Conservation (phyloP, 1,139 yeast species). For the Yamadazyma spencermartinsiae region DNA sequence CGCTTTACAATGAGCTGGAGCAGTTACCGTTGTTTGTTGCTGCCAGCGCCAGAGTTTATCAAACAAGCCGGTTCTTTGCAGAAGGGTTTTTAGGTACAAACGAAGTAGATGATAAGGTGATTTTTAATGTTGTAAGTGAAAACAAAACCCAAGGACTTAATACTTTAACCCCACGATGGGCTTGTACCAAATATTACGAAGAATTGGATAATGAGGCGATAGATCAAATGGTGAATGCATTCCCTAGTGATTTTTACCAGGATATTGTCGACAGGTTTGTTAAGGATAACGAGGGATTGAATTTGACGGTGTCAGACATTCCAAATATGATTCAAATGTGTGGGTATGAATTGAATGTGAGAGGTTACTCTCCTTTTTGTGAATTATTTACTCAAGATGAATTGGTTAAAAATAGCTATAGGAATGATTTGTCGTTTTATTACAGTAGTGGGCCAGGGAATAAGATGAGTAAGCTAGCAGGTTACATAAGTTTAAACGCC, state of each 20-base stretch:
- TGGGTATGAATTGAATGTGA: conserved; percentile 54
- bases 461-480: conserved; percentile 27
- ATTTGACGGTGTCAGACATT: conserved; percentile 41
- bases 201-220: conserved; percentile 9
- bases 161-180: conserved; percentile 31
- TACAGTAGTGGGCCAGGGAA: conserved; percentile 55
- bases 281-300: conserved; percentile 40
- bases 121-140: conserved; percentile 26
- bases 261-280: conserved; percentile 43
- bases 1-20: conserved; percentile 21
- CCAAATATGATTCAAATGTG: conserved; percentile 43
- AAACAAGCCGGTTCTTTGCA: conserved; percentile 31
- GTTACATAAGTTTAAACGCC: conserved; percentile 34
- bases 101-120: conserved; percentile 16
- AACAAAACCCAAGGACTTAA: conserved; percentile 26
- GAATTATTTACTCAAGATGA: conserved; percentile 53
- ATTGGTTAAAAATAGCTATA: conserved; percentile 43
- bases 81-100: conserved; percentile 29
- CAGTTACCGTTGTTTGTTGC: conserved; percentile 33
- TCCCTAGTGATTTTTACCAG: conserved; percentile 30
- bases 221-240: conserved; percentile 12
- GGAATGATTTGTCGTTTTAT: conserved; percentile 44
- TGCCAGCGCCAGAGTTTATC: conserved; percentile 31
- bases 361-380: conserved; percentile 51
- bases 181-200: conserved; percentile 21